Base-by-base conservation (phyloP, 176 grass and related monocot species). In the Typha latifolia region DNA sequence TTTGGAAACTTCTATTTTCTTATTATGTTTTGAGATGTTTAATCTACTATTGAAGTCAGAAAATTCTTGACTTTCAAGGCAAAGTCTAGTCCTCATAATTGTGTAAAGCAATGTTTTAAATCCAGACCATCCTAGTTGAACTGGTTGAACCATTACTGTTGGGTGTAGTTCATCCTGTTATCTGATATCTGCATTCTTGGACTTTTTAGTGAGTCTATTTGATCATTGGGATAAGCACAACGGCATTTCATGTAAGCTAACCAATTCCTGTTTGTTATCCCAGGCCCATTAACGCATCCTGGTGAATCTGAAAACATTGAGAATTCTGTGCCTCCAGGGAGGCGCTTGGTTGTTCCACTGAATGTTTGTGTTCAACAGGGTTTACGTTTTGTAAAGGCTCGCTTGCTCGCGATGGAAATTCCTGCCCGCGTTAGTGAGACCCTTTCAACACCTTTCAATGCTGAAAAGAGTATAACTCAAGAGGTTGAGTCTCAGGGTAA, bases 281-380 rank as follows among this genome's bases (percentile, higher is more conserved):
- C 79, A 99, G 94, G 94, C 66, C 76, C 89, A 62, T 65, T 67
- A 57, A 69, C 76, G 32, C 70, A 72, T 55, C 14, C 49, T 49
- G 64, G 80, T 77, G 47, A 81, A 49, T 55, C 32, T 37, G 53
- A 67, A 16, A 73, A 47, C 21, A 66, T 26, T 18, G 74, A 66
- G 48, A 64, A 62, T 82, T 77, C 78, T 68, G 72, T 93, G 62
- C 94, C 89, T 70, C 94, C 94, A 76, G 94, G 94, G 51, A 86
- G 94, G 49, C 84, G 74, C 31, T 70, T 99, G 62, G 83, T 79
- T 77, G 89, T 99, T 69, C 89, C 94, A 18, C 70, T 99, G 52
- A 93, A 99, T 78, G 87, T 93, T 14, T 99, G 89, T 59, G 94
- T 90, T 68, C 69, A 87, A 75, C 94, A 90, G 73, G 94, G 94